These are phyloP conservation scores for Eutypella sp. DNA, from an alignment of 2,329 filamentous ascomycete genomes.

Conservation along the genomic window DNA sequence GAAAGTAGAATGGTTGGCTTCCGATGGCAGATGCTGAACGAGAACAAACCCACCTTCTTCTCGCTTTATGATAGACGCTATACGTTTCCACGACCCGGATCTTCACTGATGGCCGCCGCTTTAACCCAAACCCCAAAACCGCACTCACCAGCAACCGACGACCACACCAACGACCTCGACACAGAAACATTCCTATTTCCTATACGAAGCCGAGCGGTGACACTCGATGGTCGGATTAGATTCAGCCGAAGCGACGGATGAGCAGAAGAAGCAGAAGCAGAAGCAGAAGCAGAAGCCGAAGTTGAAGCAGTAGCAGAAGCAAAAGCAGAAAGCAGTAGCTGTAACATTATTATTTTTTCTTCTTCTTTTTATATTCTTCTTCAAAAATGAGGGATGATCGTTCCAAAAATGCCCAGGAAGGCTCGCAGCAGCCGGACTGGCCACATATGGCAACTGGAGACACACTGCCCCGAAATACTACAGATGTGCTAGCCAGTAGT, in stretches of 20 bases:
- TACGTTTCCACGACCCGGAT: constrained; percentile 10
- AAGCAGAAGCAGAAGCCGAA: too few relatives aligned
- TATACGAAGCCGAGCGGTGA: constrained; percentile 15
- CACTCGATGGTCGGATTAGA: constrained; percentile 27
- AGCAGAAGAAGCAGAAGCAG: too few relatives aligned
- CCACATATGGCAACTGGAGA: constrained; percentile 25
- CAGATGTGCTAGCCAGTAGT: constrained; percentile 14
- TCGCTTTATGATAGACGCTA: constrained; percentile 17
- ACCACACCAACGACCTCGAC: constrained; percentile 7
- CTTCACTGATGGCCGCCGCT: constrained; percentile 17
- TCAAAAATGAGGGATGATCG: constrained; percentile 43
- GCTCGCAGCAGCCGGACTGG: constrained; percentile 31
- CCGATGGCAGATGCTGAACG: constrained; percentile 11
- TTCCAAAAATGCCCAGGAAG: constrained; percentile 32
- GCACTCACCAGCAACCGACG: too few relatives aligned
- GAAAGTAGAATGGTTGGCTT: background rate
- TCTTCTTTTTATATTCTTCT: constrained; percentile 32
- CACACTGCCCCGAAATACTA: constrained; percentile 16
- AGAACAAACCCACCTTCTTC: constrained; percentile 8
- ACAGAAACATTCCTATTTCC: constrained; percentile 12
- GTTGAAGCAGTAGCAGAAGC: too few relatives aligned
- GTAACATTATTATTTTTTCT: too few relatives aligned
- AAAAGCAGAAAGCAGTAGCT: too few relatives aligned
- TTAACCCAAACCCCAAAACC: constrained; percentile 7
- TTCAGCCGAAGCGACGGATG: constrained; percentile 40